Evolutionary conservation across 805 yeast genomes (phyloP), one percentile per base, ranked within the genome.

Genomic region (Yarrowia divulgata): DNA sequence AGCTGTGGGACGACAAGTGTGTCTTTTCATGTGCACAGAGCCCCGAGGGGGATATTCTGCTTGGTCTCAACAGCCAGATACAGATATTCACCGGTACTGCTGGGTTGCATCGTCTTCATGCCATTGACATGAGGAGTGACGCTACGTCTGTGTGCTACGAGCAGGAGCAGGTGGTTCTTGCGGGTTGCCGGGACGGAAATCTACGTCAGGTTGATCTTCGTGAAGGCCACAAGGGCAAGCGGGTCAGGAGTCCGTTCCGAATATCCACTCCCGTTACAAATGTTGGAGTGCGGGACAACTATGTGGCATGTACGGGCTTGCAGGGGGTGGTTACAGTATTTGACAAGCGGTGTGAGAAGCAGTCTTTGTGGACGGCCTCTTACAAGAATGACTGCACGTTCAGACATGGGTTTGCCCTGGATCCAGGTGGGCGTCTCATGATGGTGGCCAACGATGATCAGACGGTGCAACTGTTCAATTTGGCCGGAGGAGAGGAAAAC

Each of bases 201-300:
- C 69, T 71, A 13, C 64, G 55, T 18, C 37, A 37, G 46, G 5
- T 57, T 32, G 37, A 48, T 64, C 10, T 60, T 39, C 62, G 68
- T 34, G 60, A 68, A 69, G 39, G 43, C 68, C 18, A 35, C 37
- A 40, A 19, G 18, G n/a, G 19, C 66, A 35, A 34, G 12, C 8
- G 43, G 34, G 23, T 43, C 32, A 45, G 14, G n/a, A 73, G 70
- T 49, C 68, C 71, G 37, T 67, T 34, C 10, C 19, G 14, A 29
- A 74, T 71, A 50, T 49, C 71, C 13, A 60, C 74, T n/a, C 69
- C 75, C 3, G 72, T 74, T 10, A 72, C 76, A 12, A 71, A 74
- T 54, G 52, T 72, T 70, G 71, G 70, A 46, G 43, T 73, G 13
- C 50, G 63, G 10, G 70, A 49, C 32, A 35, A 63, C 23, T 71